Base-by-base conservation (phyloP, 441 rosid species). In the Gossypium gossypioides region DNA sequence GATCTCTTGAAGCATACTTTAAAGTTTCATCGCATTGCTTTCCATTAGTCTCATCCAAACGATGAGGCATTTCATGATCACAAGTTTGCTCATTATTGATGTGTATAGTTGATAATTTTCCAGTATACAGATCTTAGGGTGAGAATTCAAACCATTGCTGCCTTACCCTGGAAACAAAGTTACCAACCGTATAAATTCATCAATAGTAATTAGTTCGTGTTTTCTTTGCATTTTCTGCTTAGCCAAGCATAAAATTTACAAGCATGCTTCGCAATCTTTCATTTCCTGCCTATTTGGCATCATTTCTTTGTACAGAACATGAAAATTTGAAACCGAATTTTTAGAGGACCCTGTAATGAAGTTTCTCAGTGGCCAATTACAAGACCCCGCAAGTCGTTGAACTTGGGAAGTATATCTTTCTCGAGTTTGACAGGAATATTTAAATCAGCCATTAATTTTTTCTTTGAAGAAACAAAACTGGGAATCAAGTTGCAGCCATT, bases 341-440 rank as follows among this genome's bases (percentile, higher is more conserved):
- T 75, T 77, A 12, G 65, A 6, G 66, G 44, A 46, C 74, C 77
- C 54, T 52, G 69, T 21, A 60, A 77, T 37, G 59, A 6, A 55
- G 77, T 58, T 57, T 68, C 68, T 58, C 37, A 34, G 34, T 55
- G 21, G 70, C 50, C 65, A 4, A 79, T 29, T 12, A 75, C 55
- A 72, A 76, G 71, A 74, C 68, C 70, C 34, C 12, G 9, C 69
- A 83, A 69, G 42, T 72, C 69, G 64, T 21, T 61, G 58, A 76
- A 73, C 59, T 58, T 4, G 12, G 72, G 29, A 72, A 63, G 73
- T 44, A 69, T 7, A 42, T 72, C 79, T 61, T 84, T 87, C 57
- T 81, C 85, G 2, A 44, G 69, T 48, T 81, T 54, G 56, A 78
- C 48, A 7, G 88, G 90, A 59, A 84, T 84, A 57, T 88, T 88